Conservation (phyloP, 306 rosid genomes). For the Cajanus cajan region DNA sequence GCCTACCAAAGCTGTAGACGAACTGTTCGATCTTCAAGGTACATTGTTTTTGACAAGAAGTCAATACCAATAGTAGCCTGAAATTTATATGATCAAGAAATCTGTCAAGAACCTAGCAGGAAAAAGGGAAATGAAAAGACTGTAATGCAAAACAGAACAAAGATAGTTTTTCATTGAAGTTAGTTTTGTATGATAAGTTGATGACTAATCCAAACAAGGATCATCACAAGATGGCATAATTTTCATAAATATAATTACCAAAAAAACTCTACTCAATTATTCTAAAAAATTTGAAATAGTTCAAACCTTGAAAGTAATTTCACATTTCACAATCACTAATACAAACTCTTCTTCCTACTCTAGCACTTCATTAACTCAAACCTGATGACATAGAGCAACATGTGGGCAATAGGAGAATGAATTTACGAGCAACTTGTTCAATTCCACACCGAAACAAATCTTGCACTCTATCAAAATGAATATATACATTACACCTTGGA, state of each 20-base stretch:
- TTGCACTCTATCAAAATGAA: background rate
- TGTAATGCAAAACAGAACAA: background rate
- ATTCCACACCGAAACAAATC: background rate
- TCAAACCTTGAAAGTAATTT: constrained; percentile 13
- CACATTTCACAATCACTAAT: background rate
- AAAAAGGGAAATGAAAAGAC: background rate
- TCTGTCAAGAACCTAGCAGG: background rate
- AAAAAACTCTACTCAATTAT: background rate
- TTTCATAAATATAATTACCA: background rate
- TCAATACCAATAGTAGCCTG: constrained; percentile 5
- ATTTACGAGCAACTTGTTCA: background rate
- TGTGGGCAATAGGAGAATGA: background rate
- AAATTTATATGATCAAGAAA: background rate
- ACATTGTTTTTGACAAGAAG: background rate
- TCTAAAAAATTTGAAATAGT: background rate
- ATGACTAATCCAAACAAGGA: background rate
- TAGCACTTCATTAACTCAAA: background rate
- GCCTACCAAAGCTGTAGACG: constrained; percentile 9
- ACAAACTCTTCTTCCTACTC: background rate
- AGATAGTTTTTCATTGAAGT: background rate
- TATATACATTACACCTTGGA: background rate
- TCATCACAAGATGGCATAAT: background rate
- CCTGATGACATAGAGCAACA: background rate
- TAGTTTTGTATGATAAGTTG: background rate
- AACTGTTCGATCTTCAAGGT: background rate